Evolutionary conservation across 2,329 filamentous ascomycete species (phyloP).

Genomic region (Fusarium marasasianum): DNA sequence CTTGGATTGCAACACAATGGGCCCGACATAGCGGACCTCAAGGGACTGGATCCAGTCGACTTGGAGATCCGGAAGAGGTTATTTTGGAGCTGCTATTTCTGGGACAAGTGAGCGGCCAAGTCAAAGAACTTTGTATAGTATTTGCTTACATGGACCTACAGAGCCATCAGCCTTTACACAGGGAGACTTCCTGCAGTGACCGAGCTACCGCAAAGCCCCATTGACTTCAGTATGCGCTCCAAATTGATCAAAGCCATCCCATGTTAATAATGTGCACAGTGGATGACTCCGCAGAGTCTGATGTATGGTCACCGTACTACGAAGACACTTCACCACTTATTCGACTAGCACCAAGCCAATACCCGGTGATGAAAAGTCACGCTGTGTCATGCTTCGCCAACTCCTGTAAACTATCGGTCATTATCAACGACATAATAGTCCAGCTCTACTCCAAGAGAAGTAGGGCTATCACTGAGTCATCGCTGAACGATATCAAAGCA

Average conservation of each 20-base stretch:
- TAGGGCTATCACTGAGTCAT: background rate
- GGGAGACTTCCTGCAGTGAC: constrained; percentile 1
- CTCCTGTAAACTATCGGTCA: background rate
- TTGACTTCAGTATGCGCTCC: background rate
- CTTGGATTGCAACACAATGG: constrained; percentile 4
- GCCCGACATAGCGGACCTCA: background rate
- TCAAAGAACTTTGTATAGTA: background rate
- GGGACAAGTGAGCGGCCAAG: background rate
- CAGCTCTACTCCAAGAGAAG: constrained; percentile 2
- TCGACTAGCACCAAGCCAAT: background rate
- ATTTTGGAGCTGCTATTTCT: constrained; percentile 8
- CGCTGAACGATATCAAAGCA: background rate
- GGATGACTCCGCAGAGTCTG: constrained; percentile 1
- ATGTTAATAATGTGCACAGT: background rate
- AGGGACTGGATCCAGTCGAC: background rate
- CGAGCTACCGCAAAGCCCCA: background rate
- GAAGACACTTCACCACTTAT: background rate
- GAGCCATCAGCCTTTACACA: background rate
- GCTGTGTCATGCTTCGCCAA: constrained; percentile 3
- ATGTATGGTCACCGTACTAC: background rate
- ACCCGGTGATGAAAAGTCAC: constrained; percentile 1
- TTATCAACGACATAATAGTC: background rate
- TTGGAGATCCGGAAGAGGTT: constrained; percentile 3
- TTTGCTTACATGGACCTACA: background rate
- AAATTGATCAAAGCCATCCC: too few relatives aligned